Percentiles rank a stretch among this genome's conserved stretches.
These are phyloP conservation scores for Amoeboaphelidium protococcarum DNA, from an alignment of 371 early-diverging fungal species.

Conservation along the genomic window DNA sequence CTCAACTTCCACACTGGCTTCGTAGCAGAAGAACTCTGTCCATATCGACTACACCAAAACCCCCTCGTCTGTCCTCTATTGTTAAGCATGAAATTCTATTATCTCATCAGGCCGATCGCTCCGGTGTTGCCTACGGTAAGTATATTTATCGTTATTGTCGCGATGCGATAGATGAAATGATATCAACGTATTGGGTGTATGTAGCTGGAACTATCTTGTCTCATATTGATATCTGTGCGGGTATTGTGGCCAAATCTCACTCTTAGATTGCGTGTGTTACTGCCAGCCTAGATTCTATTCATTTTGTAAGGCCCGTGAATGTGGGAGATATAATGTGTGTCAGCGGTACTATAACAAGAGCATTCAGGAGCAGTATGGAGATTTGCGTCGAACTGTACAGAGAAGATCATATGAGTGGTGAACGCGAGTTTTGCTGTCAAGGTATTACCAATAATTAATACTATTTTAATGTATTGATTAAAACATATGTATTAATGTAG, in stretches of 20 bases:
- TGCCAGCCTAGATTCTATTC: conserved; percentile 5
- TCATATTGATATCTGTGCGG: conserved; percentile 46
- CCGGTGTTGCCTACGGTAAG: too few species aligned
- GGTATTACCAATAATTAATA: neutral
- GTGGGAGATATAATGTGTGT: conserved; percentile 33
- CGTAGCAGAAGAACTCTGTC: too few species aligned
- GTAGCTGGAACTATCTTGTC: conserved; percentile 29
- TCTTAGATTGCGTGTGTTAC: conserved; percentile 9
- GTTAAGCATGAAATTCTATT: too few species aligned
- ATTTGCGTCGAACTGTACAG: conserved; percentile 38
- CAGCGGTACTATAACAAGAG: conserved; percentile 33
- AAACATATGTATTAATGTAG: conserved; percentile 4
- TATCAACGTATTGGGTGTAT: too few species aligned
- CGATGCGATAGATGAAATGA: too few species aligned
- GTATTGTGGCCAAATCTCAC: conserved; percentile 36
- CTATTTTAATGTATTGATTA: neutral
- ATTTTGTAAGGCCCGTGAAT: conserved; percentile 30
- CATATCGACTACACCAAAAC: too few species aligned
- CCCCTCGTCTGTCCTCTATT: too few species aligned
- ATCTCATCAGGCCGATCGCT: too few species aligned
- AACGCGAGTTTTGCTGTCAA: conserved; percentile 27
- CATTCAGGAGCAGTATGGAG: conserved; percentile 51
- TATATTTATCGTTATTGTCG: too few species aligned
- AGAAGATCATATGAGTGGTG: conserved; percentile 28
- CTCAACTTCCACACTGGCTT: too few species aligned